Evolutionary conservation across 768 basidiomycete genomes (phyloP).

Genomic region (Mycena capillaripes): DNA sequence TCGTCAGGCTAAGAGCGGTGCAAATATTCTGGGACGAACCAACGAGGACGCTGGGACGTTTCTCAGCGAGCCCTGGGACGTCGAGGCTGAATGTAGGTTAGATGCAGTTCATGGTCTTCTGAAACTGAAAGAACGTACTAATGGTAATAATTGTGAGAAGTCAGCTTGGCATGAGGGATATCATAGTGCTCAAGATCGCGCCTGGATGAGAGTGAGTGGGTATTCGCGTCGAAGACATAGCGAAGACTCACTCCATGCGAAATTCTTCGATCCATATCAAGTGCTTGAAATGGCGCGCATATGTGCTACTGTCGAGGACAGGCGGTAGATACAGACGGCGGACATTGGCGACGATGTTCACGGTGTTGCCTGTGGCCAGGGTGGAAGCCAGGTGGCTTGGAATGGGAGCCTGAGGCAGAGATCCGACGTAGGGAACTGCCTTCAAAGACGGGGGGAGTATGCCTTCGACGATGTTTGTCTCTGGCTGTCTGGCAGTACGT

Average conservation of each 20-base stretch:
- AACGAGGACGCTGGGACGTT: conserved; percentile 68
- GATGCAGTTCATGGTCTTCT: neutral
- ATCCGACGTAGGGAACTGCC: conserved; percentile 57
- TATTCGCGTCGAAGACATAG: neutral
- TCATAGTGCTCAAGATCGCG: conserved; percentile 56
- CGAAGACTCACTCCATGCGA: conserved; percentile 50
- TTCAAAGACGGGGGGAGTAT: conserved; percentile 56
- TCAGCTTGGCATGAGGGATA: conserved; percentile 52
- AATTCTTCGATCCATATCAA: conserved; percentile 71
- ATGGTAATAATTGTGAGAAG: conserved; percentile 47
- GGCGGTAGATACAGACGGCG: conserved; percentile 56
- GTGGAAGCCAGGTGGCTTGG: conserved; percentile 49
- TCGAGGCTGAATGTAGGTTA: conserved; percentile 46
- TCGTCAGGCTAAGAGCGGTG: neutral
- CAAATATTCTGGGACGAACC: conserved; percentile 51
- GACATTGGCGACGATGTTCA: conserved; percentile 49
- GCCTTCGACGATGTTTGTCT: conserved; percentile 56
- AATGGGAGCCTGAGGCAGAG: conserved; percentile 56
- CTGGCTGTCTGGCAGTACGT: conserved; percentile 48
- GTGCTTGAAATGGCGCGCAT: conserved; percentile 62
- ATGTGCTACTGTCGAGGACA: conserved; percentile 52
- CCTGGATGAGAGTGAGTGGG: conserved; percentile 41
- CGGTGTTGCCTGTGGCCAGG: conserved; percentile 45
- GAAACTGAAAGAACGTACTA: conserved; percentile 50
- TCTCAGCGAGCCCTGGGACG: conserved; percentile 69